Evolutionary conservation across 2,329 filamentous ascomycete species (phyloP), one percentile per base, ranked within the genome.

Genomic region (Seiridium cupressi): DNA sequence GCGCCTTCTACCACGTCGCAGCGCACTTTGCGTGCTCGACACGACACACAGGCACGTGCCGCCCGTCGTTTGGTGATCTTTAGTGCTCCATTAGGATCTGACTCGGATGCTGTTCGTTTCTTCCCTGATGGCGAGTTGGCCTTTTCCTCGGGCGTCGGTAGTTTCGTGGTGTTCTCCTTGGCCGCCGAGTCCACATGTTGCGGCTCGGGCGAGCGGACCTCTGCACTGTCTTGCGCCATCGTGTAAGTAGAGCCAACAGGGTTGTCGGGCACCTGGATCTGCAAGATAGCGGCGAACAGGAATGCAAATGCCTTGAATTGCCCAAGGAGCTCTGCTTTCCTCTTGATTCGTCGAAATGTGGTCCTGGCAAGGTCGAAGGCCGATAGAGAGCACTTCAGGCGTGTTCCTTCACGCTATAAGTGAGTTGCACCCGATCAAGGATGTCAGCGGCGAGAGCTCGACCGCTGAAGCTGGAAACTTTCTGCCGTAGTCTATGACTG

Each of bases 1-100:
- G 89, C 89, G 54, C 90, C 89, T 74, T 96, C 92, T 61, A 95
- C 92, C 60, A 97, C 93, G 78, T 97, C 93, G 79, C 93, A 97
- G 60, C 93, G 87, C 47, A 97, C 93, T 74, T 97, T 97, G 71
- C 93, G 88, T 60, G 90, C 88, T 69, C 93, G 86, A 76, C 93
- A 97, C 68, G 90, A 92, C 63, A 92, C 91, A 74, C 93, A 97
- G 18, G 93, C 93, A 68, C 94, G 91, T 8, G 93, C 92, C n/a
- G 93, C 93, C 71, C 93, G 86, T 70, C 93, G 85, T 77, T 97
- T 97, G 57, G 78, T 84, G 63, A 81, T 70, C 71, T 86, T 87
- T 61, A 76, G 72, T 8, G 71, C 64, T 42, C 71, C 73, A 63
- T 70, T 75, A 60, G 72, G 66, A 35, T 74, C 72, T 9, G 71